Conservation (phyloP, 1,284 basidiomycete species). For the Leccinum subfulvum region DNA sequence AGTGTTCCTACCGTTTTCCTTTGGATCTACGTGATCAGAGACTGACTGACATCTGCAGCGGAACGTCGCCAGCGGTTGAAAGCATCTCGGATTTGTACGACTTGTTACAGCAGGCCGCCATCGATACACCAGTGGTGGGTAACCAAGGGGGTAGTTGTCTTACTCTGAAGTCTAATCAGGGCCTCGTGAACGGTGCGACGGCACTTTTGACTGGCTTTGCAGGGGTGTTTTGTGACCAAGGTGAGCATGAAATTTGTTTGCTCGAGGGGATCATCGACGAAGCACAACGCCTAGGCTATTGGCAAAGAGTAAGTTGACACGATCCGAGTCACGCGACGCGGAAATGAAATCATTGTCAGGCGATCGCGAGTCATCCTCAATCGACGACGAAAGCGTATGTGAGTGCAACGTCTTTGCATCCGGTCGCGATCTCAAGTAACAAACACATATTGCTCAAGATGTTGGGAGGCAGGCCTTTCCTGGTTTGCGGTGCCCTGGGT, state of each 20-base stretch:
- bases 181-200: constrained; percentile 52
- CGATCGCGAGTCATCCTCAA: constrained; percentile 48
- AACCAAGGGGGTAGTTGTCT: constrained; percentile 40
- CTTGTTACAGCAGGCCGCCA: constrained; percentile 44
- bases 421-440: background rate
- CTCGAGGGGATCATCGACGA: background rate
- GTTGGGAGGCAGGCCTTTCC: constrained; percentile 51
- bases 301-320: constrained; percentile 42
- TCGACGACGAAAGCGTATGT: constrained; percentile 53
- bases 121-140: constrained; percentile 45
- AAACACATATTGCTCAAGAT: constrained; percentile 36
- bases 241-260: constrained; percentile 22
- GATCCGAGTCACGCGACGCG: background rate
- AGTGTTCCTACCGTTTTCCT: constrained; percentile 17
- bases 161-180: constrained; percentile 57
- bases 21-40: background rate
- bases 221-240: constrained; percentile 51
- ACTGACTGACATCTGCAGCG: constrained; percentile 28
- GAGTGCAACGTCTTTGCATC: constrained; percentile 13
- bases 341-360: constrained; percentile 27
- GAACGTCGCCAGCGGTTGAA: constrained; percentile 43
- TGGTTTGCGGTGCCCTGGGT: constrained; percentile 65
- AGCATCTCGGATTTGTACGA: constrained; percentile 44
- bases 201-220: constrained; percentile 45
- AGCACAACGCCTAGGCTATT: constrained; percentile 39